Conservation (phyloP, 352 stramenopile species). For the Globisporangium spinosum region DNA sequence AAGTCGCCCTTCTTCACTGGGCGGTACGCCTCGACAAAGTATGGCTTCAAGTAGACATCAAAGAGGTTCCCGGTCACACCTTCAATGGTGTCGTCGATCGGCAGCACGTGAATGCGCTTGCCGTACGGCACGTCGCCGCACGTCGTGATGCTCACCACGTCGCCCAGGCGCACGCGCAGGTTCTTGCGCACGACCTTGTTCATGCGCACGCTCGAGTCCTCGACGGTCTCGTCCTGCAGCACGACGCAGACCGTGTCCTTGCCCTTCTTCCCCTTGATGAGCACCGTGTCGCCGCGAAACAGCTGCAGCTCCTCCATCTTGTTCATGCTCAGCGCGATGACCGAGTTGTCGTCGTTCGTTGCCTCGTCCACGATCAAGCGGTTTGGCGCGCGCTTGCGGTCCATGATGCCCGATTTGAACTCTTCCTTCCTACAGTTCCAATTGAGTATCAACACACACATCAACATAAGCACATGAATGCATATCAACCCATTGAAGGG, state of each 20-base stretch:
- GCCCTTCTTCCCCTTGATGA: constrained; percentile 99
- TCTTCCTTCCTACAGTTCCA: constrained; percentile 70
- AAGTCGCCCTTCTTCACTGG: constrained; percentile 99
- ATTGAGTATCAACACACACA: constrained; percentile 7
- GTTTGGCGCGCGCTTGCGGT: constrained; percentile 96
- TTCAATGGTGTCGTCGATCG: constrained; percentile 99
- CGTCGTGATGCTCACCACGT: constrained; percentile 96
- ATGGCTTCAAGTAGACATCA: constrained; percentile 99
- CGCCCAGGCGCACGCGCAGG: constrained; percentile 95
- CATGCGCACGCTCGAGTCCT: constrained; percentile 97
- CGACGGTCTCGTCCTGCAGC: constrained; percentile 96
- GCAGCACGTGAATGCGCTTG: constrained; percentile 98
- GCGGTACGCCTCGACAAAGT: constrained; percentile 99
- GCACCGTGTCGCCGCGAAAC: constrained; percentile 98
- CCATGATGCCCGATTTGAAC: constrained; percentile 85
- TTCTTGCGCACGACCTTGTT: constrained; percentile 99
- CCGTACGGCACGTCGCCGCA: constrained; percentile 98
- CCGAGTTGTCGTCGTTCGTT: constrained; percentile 98
- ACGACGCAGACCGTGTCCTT: constrained; percentile 98
- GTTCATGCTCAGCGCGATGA: constrained; percentile 87
- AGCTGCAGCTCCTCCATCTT: constrained; percentile 99
- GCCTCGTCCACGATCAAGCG: constrained; percentile 98
- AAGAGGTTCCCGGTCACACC: constrained; percentile 99
- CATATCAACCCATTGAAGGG: neutral
- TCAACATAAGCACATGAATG: neutral